Evolutionary conservation across 1,284 basidiomycete species (phyloP).

Genomic region (Afroboletus lepidellus): DNA sequence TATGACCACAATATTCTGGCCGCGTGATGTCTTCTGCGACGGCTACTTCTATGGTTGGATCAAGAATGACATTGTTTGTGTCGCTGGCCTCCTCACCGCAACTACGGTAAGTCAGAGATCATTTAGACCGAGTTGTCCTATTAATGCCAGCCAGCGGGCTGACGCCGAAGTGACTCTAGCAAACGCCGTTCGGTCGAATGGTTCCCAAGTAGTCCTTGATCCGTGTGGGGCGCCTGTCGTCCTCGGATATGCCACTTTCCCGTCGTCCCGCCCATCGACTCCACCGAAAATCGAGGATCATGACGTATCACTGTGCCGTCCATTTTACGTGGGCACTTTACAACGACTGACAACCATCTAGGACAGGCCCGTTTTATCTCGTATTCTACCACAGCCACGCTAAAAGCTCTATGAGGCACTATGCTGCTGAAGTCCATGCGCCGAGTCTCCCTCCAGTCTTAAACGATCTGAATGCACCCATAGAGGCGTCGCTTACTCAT

Average conservation of each 20-base stretch:
- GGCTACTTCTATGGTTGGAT: conserved; percentile 60
- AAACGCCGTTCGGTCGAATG: conserved; percentile 9
- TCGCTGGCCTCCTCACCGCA: conserved; percentile 48
- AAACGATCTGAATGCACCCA: conserved; percentile 9
- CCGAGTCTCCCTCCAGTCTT: conserved; percentile 19
- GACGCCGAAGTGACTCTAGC: conserved; percentile 22
- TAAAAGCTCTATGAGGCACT: conserved; percentile 51
- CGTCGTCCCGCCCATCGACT: conserved; percentile 2
- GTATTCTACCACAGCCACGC: conserved; percentile 53
- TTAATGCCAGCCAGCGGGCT: conserved; percentile 16
- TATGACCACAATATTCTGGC: conserved; percentile 56
- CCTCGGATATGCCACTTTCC: conserved; percentile 28
- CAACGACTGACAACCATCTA: conserved; percentile 14
- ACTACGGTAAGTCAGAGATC: conserved; percentile 32
- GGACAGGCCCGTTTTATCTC: conserved; percentile 30
- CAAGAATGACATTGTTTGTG: conserved; percentile 38
- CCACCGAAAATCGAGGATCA: conserved; percentile 22
- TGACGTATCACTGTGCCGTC: conserved; percentile 16
- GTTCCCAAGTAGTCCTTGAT: conserved; percentile 1
- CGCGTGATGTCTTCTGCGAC: conserved; percentile 39
- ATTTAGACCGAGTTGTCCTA: not conserved
- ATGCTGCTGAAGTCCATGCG: conserved; percentile 45
- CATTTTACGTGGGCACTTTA: conserved; percentile 4
- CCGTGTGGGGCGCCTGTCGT: conserved; percentile 28
- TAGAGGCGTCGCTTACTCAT: conserved; percentile 23